Base-by-base conservation (phyloP, 2,329 filamentous ascomycete genomes). In the Pseudogymnoascus sp. region DNA sequence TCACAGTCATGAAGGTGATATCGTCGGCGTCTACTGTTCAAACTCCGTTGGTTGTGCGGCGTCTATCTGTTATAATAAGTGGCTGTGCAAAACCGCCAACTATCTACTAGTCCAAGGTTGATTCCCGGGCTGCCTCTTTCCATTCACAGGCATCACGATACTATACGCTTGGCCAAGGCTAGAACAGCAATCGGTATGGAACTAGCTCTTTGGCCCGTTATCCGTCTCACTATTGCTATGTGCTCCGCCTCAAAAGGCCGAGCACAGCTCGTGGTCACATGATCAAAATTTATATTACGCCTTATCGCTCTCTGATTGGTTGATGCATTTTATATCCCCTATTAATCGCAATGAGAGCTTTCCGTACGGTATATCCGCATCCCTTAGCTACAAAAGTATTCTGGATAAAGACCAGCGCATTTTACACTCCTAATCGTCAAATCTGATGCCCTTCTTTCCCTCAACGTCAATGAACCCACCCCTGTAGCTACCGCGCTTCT, bases 401-500 rank as follows among this genome's bases (percentile, higher is more conserved):
- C 47, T 21, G n/a, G n/a, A 54, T 33, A 54, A 54, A 54, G 9
- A n/a, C 47, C 47, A 54, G 29, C 47, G 29, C 29, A 54, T 54
- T 54, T 35, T 54, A 54, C 29, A 54, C 15, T 35, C 47, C 47
- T 84, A 96, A 70, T 96, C 90, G 1, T 97, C 92, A 75, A 99
- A 99, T 78, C 96, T 97, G 78, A 96, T 89, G 63, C 90, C 88
- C 76, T 93, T 92, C 66, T 88, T 88, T 17, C 87, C 85, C 11
- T 81, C 77, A 60, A 93, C 89, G 72, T 99, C 92, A 70, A 99
- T 96, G 60, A 82, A 76, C 5, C 94, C 94, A 47, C 94, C 94
- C 57, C 89, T 86, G 81, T 96, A 99, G 67, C 88, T 90, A 59
- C 94, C 94, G 68, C 86, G 82, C 82, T 92, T 92, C 83, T 92